Evolutionary conservation across 331 rosid genomes (phyloP), one percentile per base, ranked within the genome.

Genomic region (Rhamnella rubrinervis): DNA sequence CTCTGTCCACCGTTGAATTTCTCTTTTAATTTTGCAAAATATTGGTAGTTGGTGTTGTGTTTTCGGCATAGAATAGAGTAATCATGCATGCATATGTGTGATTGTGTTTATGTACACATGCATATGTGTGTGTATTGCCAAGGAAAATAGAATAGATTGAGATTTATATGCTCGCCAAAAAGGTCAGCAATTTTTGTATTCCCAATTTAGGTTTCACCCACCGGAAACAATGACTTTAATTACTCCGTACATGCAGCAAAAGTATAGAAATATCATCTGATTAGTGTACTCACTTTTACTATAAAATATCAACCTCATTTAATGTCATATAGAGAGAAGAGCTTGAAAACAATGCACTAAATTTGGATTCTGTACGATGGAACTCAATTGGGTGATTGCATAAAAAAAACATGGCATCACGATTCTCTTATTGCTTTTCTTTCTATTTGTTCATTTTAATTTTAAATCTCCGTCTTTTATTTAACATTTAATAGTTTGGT

Each of bases 361-460:
- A 38, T 67, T n/a, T 60, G 63, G 63, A 67, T 75, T 50, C n/a
- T 52, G 18, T 35, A 47, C 8, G 3, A 60, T 66, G 61, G 11
- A 65, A 73, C 41, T 19, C 38, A 16, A 17, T n/a, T 31, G 39
- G 26, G 39, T 59, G 58, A 37, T 37, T 23, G 47, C 47, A 6
- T 44, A 16, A 38, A 51, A 51, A 20, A 23, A 23, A 1, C 23
- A 23, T 23, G 23, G 23, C 1, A 23, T 23, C 23, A 23, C 23
- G 0, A 23, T 23, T 23, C 23, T 23, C 23, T 23, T 23, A 23
- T 23, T 23, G 23, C 1, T 23, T 23, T 23, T 23, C 1, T 23
- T 23, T 23, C 23, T 23, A 0, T 23, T 23, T 23, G 23, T 23
- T 23, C 23, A 23, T 23, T 23, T 23, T 23, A 1, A 23, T 23